These are phyloP conservation scores for Aurinia saxatilis DNA, from an alignment of 345 rosid species.

Conservation along the genomic window DNA sequence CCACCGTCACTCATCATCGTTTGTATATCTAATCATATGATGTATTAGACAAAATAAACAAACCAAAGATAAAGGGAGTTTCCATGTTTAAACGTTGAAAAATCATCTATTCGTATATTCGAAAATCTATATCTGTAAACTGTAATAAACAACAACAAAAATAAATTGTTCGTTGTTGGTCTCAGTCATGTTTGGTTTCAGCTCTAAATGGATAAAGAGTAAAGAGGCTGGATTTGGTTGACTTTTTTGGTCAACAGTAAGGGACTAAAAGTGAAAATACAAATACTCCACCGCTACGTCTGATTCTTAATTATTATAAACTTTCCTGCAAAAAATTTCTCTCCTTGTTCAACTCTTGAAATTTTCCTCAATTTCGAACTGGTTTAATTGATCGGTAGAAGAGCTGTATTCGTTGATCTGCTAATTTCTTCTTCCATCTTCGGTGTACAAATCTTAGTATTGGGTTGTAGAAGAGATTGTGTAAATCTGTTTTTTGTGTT, in stretches of 20 bases:
- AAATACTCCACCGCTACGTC: conserved; percentile 1
- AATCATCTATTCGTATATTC: background rate
- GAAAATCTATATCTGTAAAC: background rate
- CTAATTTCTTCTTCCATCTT: background rate
- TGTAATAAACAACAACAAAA: background rate
- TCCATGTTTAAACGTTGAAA: conserved; percentile 2
- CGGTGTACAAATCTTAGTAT: background rate
- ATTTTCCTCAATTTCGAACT: background rate
- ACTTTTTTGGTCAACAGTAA: conserved; percentile 4
- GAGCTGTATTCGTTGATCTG: background rate
- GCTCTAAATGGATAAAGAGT: background rate
- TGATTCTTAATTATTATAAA: background rate
- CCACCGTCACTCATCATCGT: background rate
- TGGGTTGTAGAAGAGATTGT: background rate
- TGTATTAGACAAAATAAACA: conserved; percentile 10
- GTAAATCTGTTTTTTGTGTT: background rate
- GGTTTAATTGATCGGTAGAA: background rate
- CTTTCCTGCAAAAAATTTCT: background rate
- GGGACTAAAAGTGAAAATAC: conserved; percentile 8
- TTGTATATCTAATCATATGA: conserved; percentile 8
- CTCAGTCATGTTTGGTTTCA: background rate
- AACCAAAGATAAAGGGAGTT: conserved; percentile 15
- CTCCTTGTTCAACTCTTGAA: background rate
- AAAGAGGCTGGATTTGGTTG: conserved; percentile 9
- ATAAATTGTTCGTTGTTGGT: background rate